phyloP scores from a whole-genome alignment of 2,329 filamentous ascomycete genomes.

The Fusarium haematococcum region DNA sequence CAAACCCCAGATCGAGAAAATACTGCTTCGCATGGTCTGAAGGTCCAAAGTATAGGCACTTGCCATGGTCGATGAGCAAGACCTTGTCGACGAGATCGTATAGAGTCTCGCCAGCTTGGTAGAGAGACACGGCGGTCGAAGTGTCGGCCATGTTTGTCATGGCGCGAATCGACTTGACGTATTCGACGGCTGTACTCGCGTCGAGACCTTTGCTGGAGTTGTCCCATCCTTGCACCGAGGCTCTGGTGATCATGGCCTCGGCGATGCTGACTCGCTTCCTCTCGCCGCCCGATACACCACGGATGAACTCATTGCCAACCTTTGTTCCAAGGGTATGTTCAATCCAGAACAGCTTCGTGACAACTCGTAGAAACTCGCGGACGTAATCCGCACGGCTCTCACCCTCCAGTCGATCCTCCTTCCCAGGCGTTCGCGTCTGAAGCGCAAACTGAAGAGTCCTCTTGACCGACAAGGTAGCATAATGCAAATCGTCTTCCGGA shows the following conservation, averaged over 20 bases:
- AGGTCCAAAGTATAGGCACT: conserved; percentile 78
- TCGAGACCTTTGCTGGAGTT: conserved; percentile 80
- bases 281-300: conserved; percentile 72
- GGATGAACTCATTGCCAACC: conserved; percentile 76
- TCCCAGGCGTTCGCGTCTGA: conserved; percentile 69
- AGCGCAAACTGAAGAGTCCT: conserved; percentile 76
- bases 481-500: conserved; percentile 79
- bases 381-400: conserved; percentile 69
- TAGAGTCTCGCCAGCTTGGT: conserved; percentile 75
- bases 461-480: conserved; percentile 75
- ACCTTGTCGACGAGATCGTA: conserved; percentile 81
- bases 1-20: conserved; percentile 78
- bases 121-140: conserved; percentile 78
- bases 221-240: conserved; percentile 78
- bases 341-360: conserved; percentile 79
- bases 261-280: conserved; percentile 82
- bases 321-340: conserved; percentile 76
- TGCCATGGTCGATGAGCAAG: conserved; percentile 77
- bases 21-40: conserved; percentile 73
- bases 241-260: conserved; percentile 70
- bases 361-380: conserved; percentile 66
- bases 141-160: conserved; percentile 79
- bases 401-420: conserved; percentile 64
- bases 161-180: conserved; percentile 71
- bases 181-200: conserved; percentile 79